Percentiles rank a stretch among this genome's conserved stretches.
These are phyloP conservation scores for Rhodosporidiobolus sp. DNA, from an alignment of 768 basidiomycete genomes.

Conservation along the genomic window DNA sequence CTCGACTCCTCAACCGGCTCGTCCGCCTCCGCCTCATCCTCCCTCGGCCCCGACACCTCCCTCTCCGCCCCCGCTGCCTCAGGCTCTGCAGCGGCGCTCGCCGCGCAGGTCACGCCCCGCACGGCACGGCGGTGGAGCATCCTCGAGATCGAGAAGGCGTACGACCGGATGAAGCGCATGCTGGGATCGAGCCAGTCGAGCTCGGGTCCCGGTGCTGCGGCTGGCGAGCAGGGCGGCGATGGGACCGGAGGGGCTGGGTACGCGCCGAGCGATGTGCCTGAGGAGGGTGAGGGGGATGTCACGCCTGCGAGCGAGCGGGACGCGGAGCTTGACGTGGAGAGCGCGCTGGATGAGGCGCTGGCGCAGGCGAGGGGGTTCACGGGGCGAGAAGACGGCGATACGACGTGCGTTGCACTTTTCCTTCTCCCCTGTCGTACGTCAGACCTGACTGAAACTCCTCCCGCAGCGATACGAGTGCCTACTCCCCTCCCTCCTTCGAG, in stretches of 20 bases:
- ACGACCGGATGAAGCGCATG: conserved; percentile 34
- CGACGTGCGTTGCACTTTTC: neutral
- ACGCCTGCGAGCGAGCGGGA: neutral
- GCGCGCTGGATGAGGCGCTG: neutral
- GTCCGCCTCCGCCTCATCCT: neutral
- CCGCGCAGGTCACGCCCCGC: conserved; percentile 21
- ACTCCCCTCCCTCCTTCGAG: neutral
- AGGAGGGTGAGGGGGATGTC: neutral
- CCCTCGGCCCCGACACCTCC: neutral
- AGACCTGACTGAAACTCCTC: neutral
- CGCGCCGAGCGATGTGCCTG: neutral
- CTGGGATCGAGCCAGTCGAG: conserved; percentile 17
- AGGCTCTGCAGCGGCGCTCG: too few species aligned
- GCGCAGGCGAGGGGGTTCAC: conserved; percentile 8
- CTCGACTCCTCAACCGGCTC: too few species aligned
- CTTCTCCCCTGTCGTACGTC: neutral
- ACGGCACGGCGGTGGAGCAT: conserved; percentile 34
- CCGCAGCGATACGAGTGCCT: neutral
- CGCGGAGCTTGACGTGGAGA: neutral
- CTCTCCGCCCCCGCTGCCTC: neutral
- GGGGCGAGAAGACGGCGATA: neutral
- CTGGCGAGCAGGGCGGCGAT: neutral
- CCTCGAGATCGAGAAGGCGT: conserved; percentile 37
- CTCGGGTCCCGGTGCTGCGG: too few species aligned
- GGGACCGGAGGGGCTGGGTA: neutral